Base-by-base conservation (phyloP, 2,329 filamentous ascomycete genomes). In the Passalora sequoiae region DNA sequence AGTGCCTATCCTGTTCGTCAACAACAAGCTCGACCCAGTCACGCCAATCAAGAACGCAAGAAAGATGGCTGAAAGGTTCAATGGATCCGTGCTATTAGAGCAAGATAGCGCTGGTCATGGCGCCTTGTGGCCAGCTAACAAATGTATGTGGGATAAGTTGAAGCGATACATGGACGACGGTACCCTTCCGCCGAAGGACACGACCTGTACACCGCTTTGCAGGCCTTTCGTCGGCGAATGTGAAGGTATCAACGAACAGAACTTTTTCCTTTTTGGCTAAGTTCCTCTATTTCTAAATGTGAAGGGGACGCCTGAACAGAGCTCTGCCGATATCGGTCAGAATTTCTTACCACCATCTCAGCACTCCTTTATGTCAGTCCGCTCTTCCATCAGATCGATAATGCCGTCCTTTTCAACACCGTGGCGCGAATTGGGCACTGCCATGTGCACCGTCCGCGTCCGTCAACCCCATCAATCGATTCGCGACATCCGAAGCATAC, bases 401-500 rank as follows among this genome's bases (percentile, higher is more conserved):
- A n/a, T n/a, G n/a, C n/a, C n/a, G n/a, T n/a, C n/a, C n/a, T n/a
- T n/a, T n/a, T n/a, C n/a, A n/a, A n/a, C n/a, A n/a, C n/a, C n/a
- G n/a, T n/a, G n/a, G n/a, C n/a, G n/a, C n/a, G n/a, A n/a, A n/a
- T n/a, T n/a, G n/a, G n/a, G n/a, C n/a, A n/a, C n/a, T n/a, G n/a
- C n/a, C n/a, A n/a, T n/a, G n/a, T n/a, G n/a, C n/a, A n/a, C n/a
- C n/a, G n/a, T n/a, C n/a, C n/a, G n/a, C 33, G 24, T 36, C 33
- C 17, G 33, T 36, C 33, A 36, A 71, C 9, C 69, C 67, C 9
- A 58, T 58, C 29, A 74, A 59, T 35, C 71, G 63, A 54, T 75
- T 75, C 36, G 75, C 74, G 49, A 77, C 61, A 49, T 77, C 74
- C 16, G 62, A 67, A 6, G 68, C 63, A 55, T 78, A 78, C 62